Evolutionary conservation across 768 basidiomycete species (phyloP).

Genomic region (Rhodocollybia butyracea): DNA sequence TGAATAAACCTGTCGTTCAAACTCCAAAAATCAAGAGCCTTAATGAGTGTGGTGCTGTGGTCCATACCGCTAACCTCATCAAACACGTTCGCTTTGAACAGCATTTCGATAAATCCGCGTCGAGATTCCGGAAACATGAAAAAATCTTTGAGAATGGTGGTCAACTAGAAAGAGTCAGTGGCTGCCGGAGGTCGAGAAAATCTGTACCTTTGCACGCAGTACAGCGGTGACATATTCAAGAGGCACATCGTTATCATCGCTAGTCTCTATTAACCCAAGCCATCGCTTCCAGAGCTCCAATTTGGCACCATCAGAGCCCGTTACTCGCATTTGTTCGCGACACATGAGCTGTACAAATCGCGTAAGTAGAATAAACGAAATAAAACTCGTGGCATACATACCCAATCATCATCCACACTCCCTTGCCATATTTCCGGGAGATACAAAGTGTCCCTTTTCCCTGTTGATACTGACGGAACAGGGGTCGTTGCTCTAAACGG

Average conservation of each 20-base stretch:
- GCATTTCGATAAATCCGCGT: slow-evolving; percentile 55
- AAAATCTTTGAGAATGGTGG: slow-evolving; percentile 38
- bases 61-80: background rate
- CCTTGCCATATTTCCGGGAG: slow-evolving; percentile 52
- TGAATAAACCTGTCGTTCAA: slow-evolving; percentile 1
- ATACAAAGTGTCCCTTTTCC: slow-evolving; percentile 12
- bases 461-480: too few species aligned
- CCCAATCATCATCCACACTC: slow-evolving; percentile 56
- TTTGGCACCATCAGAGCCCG: slow-evolving; percentile 67
- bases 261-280: slow-evolving; percentile 43
- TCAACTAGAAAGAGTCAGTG: background rate
- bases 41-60: background rate
- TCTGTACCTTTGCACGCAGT: slow-evolving; percentile 58
- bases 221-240: slow-evolving; percentile 47
- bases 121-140: slow-evolving; percentile 80
- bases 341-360: slow-evolving; percentile 28
- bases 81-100: slow-evolving; percentile 45
- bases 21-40: slow-evolving; percentile 4
- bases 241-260: slow-evolving; percentile 23
- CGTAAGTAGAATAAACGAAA: background rate
- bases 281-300: slow-evolving; percentile 75
- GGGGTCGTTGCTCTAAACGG: too few species aligned
- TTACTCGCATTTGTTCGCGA: slow-evolving; percentile 44
- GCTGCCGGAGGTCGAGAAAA: background rate
- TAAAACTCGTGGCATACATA: slow-evolving; percentile 4